These are phyloP conservation scores for Roridomyces roridus DNA, from an alignment of 768 basidiomycete species.

Conservation along the genomic window DNA sequence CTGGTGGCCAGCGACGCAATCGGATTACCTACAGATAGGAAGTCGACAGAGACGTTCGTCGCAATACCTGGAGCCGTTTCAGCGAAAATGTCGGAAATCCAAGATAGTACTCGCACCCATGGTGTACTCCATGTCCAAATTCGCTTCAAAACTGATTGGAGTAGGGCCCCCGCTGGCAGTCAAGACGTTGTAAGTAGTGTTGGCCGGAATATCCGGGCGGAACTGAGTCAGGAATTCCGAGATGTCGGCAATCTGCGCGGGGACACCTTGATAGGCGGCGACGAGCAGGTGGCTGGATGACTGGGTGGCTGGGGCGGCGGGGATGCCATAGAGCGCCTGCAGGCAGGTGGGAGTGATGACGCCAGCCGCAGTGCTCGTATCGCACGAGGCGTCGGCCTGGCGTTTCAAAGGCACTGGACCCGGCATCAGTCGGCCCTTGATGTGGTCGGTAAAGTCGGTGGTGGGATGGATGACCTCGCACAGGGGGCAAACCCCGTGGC, in stretches of 20 bases:
- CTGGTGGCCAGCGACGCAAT: no score
- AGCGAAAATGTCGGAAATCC: not conserved
- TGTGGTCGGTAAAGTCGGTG: no score
- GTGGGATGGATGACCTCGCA: no score
- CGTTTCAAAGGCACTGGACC: no score
- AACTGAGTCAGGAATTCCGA: constrained; percentile 9
- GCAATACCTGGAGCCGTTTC: constrained; percentile 7
- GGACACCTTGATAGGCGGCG: constrained; percentile 2
- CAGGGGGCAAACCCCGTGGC: no score
- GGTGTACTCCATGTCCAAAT: constrained; percentile 20
- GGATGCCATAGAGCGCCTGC: constrained; percentile 16
- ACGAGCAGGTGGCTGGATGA: constrained; percentile 11
- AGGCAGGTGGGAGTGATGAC: constrained; percentile 13
- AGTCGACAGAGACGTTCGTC: constrained; percentile 13
- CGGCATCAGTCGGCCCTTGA: no score
- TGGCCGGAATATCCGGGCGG: constrained; percentile 11
- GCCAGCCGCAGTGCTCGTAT: constrained; percentile 2
- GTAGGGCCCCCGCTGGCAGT: not conserved
- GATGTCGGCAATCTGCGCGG: constrained; percentile 9
- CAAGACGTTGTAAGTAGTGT: constrained; percentile 6
- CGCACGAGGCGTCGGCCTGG: no score
- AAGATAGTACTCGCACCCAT: constrained; percentile 4
- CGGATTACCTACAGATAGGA: no score
- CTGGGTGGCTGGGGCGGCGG: constrained; percentile 14
- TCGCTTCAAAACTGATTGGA: not conserved